A percentile compares a stretch with the other conserved stretches of the same genome.
These are phyloP conservation scores for Coemansia reversa DNA, from an alignment of 192 early-diverging fungal species.

Conservation along the genomic window DNA sequence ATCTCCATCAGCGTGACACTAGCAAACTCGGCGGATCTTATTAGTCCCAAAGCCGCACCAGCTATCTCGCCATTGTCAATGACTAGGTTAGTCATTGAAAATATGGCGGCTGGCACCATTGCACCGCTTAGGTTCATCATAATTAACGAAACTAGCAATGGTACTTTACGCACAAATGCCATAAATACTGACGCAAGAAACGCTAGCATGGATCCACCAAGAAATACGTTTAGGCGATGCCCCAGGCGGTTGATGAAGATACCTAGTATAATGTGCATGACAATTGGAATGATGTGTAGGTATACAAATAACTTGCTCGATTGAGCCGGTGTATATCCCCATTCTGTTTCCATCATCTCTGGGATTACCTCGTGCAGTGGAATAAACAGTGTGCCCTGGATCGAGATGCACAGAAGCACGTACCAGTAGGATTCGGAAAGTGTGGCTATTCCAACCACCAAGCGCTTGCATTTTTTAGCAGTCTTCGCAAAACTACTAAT, in stretches of 20 bases:
- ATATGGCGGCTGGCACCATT: conserved; percentile 46
- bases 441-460: conserved; percentile 35
- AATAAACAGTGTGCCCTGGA: conserved; percentile 53
- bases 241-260: conserved; percentile 60
- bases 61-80: conserved; percentile 51
- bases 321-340: conserved; percentile 42
- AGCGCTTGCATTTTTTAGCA: conserved; percentile 34
- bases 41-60: conserved; percentile 52
- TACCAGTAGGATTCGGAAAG: conserved; percentile 56
- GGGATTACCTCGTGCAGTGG: conserved; percentile 51
- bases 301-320: conserved; percentile 54
- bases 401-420: conserved; percentile 40
- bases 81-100: conserved; percentile 49
- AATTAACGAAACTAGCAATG: conserved; percentile 36
- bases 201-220: conserved; percentile 37
- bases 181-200: conserved; percentile 45
- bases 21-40: conserved; percentile 53
- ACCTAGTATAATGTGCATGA: conserved; percentile 56
- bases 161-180: conserved; percentile 35
- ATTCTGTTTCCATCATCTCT: conserved; percentile 54
- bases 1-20: conserved; percentile 56
- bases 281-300: conserved; percentile 58
- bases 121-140: conserved; percentile 48
- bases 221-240: conserved; percentile 47
- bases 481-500: neutral